Percentiles rank a stretch among this genome's conserved stretches.
These are phyloP conservation scores for Cardamine resedifolia DNA, from an alignment of 345 rosid genomes.

Conservation along the genomic window DNA sequence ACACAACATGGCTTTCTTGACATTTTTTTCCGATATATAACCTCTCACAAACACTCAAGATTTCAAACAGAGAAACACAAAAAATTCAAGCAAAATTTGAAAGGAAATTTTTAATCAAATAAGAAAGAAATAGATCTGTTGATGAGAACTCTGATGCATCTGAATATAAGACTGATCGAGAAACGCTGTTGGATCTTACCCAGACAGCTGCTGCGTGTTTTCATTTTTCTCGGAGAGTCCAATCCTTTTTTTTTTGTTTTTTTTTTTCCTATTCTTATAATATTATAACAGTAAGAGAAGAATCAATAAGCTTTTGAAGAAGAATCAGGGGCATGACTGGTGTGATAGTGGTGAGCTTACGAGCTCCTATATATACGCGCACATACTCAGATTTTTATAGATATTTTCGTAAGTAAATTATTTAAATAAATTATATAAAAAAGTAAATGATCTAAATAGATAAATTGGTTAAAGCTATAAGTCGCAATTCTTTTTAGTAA, in stretches of 20 bases:
- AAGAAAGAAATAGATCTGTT: slow-evolving; percentile 36
- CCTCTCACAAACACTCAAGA: slow-evolving; percentile 11
- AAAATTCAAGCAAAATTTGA: neutral
- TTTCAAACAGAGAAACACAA: neutral
- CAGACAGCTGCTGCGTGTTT: slow-evolving; percentile 12
- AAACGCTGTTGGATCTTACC: slow-evolving; percentile 29
- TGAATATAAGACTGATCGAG: slow-evolving; percentile 36
- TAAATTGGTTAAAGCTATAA: neutral
- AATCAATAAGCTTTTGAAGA: slow-evolving; percentile 11
- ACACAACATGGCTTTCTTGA: slow-evolving; percentile 38
- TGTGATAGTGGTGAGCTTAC: slow-evolving; percentile 19
- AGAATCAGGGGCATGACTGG: slow-evolving; percentile 2
- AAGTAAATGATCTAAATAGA: neutral
- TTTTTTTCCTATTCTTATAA: neutral
- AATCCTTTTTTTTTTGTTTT: neutral
- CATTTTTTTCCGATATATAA: slow-evolving; percentile 23
- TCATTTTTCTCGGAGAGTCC: slow-evolving; percentile 17
- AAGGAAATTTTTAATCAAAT: neutral
- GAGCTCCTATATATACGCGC: slow-evolving; percentile 11
- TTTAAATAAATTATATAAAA: too few relatives aligned
- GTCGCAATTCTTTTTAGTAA: neutral
- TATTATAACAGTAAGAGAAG: neutral
- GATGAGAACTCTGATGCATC: slow-evolving; percentile 39
- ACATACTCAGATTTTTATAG: neutral
- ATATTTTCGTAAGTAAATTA: neutral